A percentile compares a stretch with the other conserved stretches of the same genome.
Evolutionary conservation across 2,329 filamentous ascomycete genomes (phyloP).

Genomic region (Exophiala oligosperma): DNA sequence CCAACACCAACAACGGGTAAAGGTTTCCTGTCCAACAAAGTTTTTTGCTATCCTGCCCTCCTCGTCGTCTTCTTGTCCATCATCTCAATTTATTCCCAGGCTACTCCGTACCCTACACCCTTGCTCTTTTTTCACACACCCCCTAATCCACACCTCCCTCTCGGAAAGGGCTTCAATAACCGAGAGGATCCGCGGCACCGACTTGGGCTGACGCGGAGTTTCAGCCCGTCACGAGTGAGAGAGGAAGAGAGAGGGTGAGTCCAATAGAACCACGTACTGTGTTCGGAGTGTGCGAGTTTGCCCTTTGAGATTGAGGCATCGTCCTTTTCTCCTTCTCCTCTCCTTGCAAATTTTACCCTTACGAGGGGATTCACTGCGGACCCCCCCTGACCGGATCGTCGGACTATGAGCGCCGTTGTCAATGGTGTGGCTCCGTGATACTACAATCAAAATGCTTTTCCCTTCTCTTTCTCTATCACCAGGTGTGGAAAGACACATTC

Average conservation of each 20-base stretch:
- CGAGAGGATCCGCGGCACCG: not conserved
- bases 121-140: not conserved
- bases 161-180: not conserved
- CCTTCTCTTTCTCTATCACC: not conserved
- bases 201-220: not conserved
- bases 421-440: not conserved
- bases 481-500: too few relatives aligned
- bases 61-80: too few relatives aligned
- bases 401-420: not conserved
- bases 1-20: too few relatives aligned
- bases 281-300: not conserved
- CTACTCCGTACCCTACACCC: not conserved
- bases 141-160: not conserved
- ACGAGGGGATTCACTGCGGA: not conserved
- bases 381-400: not conserved
- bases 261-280: not conserved
- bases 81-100: not conserved
- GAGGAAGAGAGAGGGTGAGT: too few relatives aligned
- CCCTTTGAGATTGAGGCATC: not conserved
- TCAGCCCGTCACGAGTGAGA: not conserved
- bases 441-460: not conserved
- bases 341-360: not conserved
- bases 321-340: not conserved
- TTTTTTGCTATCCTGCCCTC: too few relatives aligned
- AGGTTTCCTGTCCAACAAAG: too few relatives aligned